Evolutionary conservation across 2,329 filamentous ascomycete genomes (phyloP), one percentile per base, ranked within the genome.

Genomic region (Aspergillus carbonarius): DNA sequence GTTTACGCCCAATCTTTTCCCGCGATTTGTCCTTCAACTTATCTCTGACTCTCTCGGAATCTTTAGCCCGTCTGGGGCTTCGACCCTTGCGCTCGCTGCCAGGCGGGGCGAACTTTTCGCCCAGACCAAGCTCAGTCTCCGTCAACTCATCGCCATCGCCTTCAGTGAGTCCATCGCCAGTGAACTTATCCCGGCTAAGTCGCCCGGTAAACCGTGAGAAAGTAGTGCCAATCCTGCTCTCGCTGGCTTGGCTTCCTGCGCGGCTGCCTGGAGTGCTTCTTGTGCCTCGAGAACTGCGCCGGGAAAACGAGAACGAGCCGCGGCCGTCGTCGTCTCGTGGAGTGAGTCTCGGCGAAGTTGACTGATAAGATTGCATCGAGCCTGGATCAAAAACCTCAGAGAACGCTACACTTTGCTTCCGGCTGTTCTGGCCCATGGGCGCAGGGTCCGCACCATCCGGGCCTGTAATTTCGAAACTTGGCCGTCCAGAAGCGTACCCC

Each of bases 391-490:
- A 60, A 47, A 55, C 55, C 30, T 70, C 69, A 5, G 70, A 69
- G 55, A 74, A 71, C 3, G 64, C 63, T 6, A 72, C 65, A 58
- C 71, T 72, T 17, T 63, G 57, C 47, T 70, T 66, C 35, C 72
- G 63, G 54, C 61, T 60, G 35, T 61, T 61, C 9, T 49, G 59
- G 10, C 53, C 59, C 8, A 63, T 51, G 23, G 61, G 60, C 48
- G 63, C 62, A 34, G 58, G 58, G 13, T 66, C 61, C 20, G 55
- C 34, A 40, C 67, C 66, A 23, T 72, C 69, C 13, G 69, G 68
- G 13, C 56, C 64, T 1, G 73, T 72, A 32, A 76, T 68, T 56
- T 78, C 77, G 46, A 77, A 65, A 60, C 76, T 78, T 18, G 71
- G 75, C 40, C 74, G 68, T 30, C 63, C 66, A 39, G 73, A 71